Evolutionary conservation across 192 early-diverging fungal species (phyloP).

Genomic region (Physocladia obscura): DNA sequence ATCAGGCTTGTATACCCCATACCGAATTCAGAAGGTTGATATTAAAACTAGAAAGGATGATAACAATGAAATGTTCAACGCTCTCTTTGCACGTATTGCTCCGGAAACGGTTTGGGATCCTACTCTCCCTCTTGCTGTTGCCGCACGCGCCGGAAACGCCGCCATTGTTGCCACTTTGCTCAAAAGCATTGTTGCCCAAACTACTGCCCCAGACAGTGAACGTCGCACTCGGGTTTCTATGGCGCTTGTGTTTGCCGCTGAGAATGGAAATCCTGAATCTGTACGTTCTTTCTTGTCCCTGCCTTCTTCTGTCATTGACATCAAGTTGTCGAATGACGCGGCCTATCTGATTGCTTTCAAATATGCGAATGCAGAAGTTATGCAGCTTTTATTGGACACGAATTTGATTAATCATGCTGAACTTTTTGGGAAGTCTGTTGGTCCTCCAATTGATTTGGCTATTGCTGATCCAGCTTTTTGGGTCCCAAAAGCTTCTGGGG

Average conservation of each 20-base stretch:
- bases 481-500: not conserved
- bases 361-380: not conserved
- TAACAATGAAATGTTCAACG: not conserved
- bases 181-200: not conserved
- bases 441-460: slow-evolving; percentile 5
- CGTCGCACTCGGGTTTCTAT: not conserved
- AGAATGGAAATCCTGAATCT: not conserved
- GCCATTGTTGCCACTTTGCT: not conserved
- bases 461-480: slow-evolving; percentile 8
- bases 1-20: not conserved
- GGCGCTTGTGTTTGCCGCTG: slow-evolving; percentile 8
- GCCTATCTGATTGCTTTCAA: slow-evolving; percentile 5
- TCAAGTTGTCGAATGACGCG: slow-evolving; percentile 4
- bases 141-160: not conserved
- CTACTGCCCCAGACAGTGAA: not conserved
- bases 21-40: not conserved
- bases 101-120: not conserved
- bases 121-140: slow-evolving; percentile 9
- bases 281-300: not conserved
- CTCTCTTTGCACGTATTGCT: not conserved
- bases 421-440: not conserved
- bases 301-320: not conserved
- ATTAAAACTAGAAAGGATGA: not conserved
- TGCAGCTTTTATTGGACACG: not conserved
- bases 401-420: not conserved